These are phyloP conservation scores for Penicillium atrosanguineum DNA, from an alignment of 495 filamentous ascomycete genomes.

Conservation along the genomic window DNA sequence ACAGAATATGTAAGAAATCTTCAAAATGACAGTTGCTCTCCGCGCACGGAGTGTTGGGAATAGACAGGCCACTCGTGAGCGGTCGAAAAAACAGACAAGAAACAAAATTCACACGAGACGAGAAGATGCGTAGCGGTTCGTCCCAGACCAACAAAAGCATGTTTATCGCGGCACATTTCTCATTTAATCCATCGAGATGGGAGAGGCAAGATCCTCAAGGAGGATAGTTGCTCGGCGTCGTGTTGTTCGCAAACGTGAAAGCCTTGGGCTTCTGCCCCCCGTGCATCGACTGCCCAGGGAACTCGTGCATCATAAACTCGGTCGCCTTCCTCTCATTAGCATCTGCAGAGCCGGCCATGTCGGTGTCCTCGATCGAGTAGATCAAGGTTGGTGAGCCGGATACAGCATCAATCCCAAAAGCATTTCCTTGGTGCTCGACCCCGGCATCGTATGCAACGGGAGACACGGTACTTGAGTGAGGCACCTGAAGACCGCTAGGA, in stretches of 20 bases:
- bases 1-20: constrained; percentile 5
- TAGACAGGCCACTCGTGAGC: constrained; percentile 8
- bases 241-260: constrained; percentile 44
- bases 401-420: constrained; percentile 24
- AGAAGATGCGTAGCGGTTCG: constrained; percentile 21
- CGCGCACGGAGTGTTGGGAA: constrained; percentile 9
- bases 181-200: constrained; percentile 22
- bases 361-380: constrained; percentile 36
- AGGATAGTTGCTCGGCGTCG: constrained; percentile 40
- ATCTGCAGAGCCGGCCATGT: constrained; percentile 27
- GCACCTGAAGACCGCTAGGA: constrained; percentile 30
- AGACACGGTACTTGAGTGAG: constrained; percentile 35
- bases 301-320: constrained; percentile 46
- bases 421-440: constrained; percentile 27
- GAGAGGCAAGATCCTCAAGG: constrained; percentile 6
- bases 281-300: constrained; percentile 41
- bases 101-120: constrained; percentile 8
- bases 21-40: constrained; percentile 19
- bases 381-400: constrained; percentile 37
- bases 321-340: constrained; percentile 31
- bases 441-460: constrained; percentile 34
- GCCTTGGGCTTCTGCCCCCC: constrained; percentile 38
- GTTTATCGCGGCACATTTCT: constrained; percentile 28
- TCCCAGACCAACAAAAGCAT: constrained; percentile 25
- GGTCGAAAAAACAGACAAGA: constrained; percentile 10